A percentile compares a stretch with the other conserved stretches of the same genome.
Evolutionary conservation across 1,284 basidiomycete species (phyloP).

Genomic region (Rhodofomes roseus): DNA sequence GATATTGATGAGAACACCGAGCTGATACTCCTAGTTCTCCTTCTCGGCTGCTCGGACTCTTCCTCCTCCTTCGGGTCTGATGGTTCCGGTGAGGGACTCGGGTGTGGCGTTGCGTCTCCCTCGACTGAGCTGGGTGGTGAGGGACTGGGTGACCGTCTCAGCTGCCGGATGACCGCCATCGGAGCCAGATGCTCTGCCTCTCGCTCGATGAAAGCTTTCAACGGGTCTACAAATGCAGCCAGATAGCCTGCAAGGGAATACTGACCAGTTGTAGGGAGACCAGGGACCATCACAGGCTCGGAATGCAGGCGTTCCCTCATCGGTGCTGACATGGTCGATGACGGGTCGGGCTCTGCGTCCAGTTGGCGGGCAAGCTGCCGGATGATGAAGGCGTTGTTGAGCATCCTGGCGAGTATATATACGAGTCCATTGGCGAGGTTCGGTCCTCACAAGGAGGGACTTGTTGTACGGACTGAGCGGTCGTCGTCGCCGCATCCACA

Average conservation of each 20-base stretch:
- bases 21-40: slow-evolving; percentile 17
- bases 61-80: slow-evolving; percentile 1
- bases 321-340: slow-evolving; percentile 15
- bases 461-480: neutral
- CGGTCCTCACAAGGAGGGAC: neutral
- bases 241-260: slow-evolving; percentile 11
- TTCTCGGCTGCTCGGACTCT: slow-evolving; percentile 7
- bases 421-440: slow-evolving; percentile 5
- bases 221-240: slow-evolving; percentile 14
- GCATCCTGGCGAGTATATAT: slow-evolving; percentile 25
- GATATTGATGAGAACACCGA: slow-evolving; percentile 24
- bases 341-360: slow-evolving; percentile 13
- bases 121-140: slow-evolving; percentile 19
- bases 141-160: slow-evolving; percentile 15
- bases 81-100: neutral
- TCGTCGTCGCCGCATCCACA: neutral
- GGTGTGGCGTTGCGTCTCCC: neutral
- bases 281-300: slow-evolving; percentile 58
- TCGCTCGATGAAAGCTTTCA: slow-evolving; percentile 60
- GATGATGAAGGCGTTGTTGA: slow-evolving; percentile 57
- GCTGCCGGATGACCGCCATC: slow-evolving; percentile 42
- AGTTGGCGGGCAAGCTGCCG: slow-evolving; percentile 33
- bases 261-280: slow-evolving; percentile 64
- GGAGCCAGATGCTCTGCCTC: slow-evolving; percentile 60
- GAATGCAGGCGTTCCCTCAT: slow-evolving; percentile 36